Percentiles rank a stretch among this genome's conserved stretches.
These are phyloP conservation scores for Dictyostelium firmibasis DNA, from an alignment of 78 protist genomes.

Conservation along the genomic window DNA sequence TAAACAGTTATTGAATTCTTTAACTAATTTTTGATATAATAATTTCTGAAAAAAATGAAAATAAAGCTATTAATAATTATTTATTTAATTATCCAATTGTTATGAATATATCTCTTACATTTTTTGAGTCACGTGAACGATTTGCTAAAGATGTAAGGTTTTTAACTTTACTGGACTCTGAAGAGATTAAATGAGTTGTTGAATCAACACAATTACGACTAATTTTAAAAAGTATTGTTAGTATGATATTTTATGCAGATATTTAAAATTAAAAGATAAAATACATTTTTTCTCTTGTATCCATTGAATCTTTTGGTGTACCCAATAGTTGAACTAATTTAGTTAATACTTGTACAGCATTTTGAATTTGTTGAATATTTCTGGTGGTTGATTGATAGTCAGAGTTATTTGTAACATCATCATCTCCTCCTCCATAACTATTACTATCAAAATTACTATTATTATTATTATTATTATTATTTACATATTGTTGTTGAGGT, in stretches of 20 bases:
- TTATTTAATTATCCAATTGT: neutral
- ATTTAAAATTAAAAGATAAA: neutral
- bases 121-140: constrained; percentile 37
- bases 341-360: constrained; percentile 6
- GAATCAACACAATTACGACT: constrained; percentile 69
- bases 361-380: constrained; percentile 52
- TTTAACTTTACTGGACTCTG: constrained; percentile 57
- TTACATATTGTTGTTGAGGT: neutral
- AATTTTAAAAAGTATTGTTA: neutral
- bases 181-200: constrained; percentile 37
- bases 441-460: neutral
- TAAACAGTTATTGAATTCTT: constrained; percentile 42
- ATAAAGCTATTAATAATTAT: neutral
- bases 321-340: constrained; percentile 69
- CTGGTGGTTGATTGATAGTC: constrained; percentile 58
- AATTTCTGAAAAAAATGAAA: constrained; percentile 8
- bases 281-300: constrained; percentile 74
- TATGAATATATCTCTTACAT: neutral
- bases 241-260: neutral
- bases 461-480: constrained; percentile 5
- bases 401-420: constrained; percentile 18
- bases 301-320: constrained; percentile 60
- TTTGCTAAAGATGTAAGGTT: constrained; percentile 27
- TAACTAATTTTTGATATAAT: constrained; percentile 54
- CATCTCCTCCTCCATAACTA: neutral